A percentile compares a stretch with the other conserved stretches of the same genome.
phyloP scores from a whole-genome alignment of 2,329 filamentous ascomycete genomes.

The Colletotrichum sidae region DNA sequence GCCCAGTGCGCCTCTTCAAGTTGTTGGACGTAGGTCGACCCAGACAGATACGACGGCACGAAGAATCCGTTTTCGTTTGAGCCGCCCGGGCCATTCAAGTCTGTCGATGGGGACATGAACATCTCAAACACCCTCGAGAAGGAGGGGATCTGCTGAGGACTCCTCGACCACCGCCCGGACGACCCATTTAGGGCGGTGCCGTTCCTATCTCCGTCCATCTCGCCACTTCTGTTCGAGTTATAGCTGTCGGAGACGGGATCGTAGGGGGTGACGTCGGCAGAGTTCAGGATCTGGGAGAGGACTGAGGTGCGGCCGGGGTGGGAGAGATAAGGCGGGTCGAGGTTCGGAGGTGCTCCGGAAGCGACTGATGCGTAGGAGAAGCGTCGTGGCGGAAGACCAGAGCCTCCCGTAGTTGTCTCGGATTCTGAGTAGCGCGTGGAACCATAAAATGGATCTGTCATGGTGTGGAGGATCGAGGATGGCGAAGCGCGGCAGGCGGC shows the following conservation, averaged over 20 bases:
- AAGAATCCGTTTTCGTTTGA: constrained; percentile 69
- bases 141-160: constrained; percentile 52
- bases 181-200: constrained; percentile 42
- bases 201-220: constrained; percentile 50
- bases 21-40: constrained; percentile 81
- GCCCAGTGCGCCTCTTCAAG: constrained; percentile 77
- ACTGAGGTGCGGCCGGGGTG: constrained; percentile 52
- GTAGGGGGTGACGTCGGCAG: constrained; percentile 52
- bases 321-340: constrained; percentile 50
- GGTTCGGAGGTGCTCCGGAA: constrained; percentile 50
- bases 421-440: constrained; percentile 49
- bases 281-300: constrained; percentile 68
- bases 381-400: constrained; percentile 48
- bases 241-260: constrained; percentile 45
- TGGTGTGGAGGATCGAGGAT: constrained; percentile 43
- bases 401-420: constrained; percentile 42
- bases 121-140: constrained; percentile 66
- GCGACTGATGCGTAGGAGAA: constrained; percentile 57
- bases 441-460: constrained; percentile 57
- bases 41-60: constrained; percentile 83
- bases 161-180: constrained; percentile 37
- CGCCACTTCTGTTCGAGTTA: constrained; percentile 39
- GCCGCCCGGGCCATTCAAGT: constrained; percentile 39
- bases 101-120: constrained; percentile 51
- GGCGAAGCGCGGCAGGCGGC: constrained; percentile 23